These are phyloP conservation scores for Ampelomyces quisqualis DNA, from an alignment of 2,329 filamentous ascomycete species.

Conservation along the genomic window DNA sequence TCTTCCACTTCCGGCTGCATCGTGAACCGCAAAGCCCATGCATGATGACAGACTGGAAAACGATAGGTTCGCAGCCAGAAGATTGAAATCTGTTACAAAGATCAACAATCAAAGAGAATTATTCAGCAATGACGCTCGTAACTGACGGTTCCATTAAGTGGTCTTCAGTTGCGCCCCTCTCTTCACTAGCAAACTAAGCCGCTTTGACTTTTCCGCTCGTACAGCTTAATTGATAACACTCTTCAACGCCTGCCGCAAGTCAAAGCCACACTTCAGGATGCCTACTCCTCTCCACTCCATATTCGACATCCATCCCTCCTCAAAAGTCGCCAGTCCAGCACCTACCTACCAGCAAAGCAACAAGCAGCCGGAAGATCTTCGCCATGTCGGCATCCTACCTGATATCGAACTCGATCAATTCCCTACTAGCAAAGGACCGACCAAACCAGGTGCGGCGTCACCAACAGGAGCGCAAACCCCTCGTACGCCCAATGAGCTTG, in stretches of 20 bases:
- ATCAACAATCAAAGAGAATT: slow-evolving; percentile 10
- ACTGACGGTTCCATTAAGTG: slow-evolving; percentile 7
- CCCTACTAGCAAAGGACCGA: slow-evolving; percentile 7
- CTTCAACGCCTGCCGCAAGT: not conserved
- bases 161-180: too few relatives aligned
- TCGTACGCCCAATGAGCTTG: slow-evolving; percentile 48
- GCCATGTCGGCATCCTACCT: slow-evolving; percentile 22
- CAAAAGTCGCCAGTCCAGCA: slow-evolving; percentile 42
- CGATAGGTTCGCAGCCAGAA: not conserved
- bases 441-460: slow-evolving; percentile 12
- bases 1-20: slow-evolving; percentile 5
- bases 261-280: not conserved
- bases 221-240: not conserved
- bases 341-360: slow-evolving; percentile 36
- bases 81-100: too few relatives aligned
- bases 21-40: not conserved
- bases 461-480: slow-evolving; percentile 26
- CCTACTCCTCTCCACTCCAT: slow-evolving; percentile 43
- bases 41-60: not conserved
- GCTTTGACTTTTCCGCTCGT: too few relatives aligned
- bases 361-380: slow-evolving; percentile 14
- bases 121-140: slow-evolving; percentile 26
- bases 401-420: slow-evolving; percentile 41
- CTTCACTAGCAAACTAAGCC: too few relatives aligned
- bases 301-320: slow-evolving; percentile 46